Evolutionary conservation across 192 early-diverging fungal species (phyloP), one percentile per base, ranked within the genome.

Genomic region (Phycomyces blakesleeanus): DNA sequence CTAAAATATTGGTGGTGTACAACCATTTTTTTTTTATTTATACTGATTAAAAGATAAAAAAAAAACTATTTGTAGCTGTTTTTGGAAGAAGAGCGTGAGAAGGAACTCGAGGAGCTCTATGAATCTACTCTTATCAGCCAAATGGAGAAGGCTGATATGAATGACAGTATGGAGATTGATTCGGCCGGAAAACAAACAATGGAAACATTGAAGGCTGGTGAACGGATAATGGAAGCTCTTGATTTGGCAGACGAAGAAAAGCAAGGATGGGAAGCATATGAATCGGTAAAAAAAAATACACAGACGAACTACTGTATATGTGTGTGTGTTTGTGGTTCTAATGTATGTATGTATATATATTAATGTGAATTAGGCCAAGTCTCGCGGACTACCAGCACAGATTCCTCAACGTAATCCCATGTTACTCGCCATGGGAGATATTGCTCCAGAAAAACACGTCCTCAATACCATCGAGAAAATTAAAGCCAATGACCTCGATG

Each of bases 181-280:
- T 81, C 83, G n/a, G 91, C 95, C 1, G 90, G 91, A 11, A 91
- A 88, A 67, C 84, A 91, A 57, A 99, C 94, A 5, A 83, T 89
- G 75, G 95, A 94, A 72, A 93, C 95, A n/a, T 83, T 99, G 37
- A 95, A 97, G 66, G 90, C 97, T 12, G 95, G 94, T 65, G 97
- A 99, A 71, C 81, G 86, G 34, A 88, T 99, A 40, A 87, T 95
- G 66, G 95, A 95, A 64, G 93, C 97, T 8, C 77, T 99, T 51
- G 90, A 95, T 41, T 74, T 97, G 29, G 94, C 87, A 59, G 91
- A 93, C 63, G 85, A 90, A 59, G 93, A 97, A 63, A 83, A 82
- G 34, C 64, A 76, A 52, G 86, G 83, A 21, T 82, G 86, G 85
- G 76, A 78, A 39, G 85, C 75, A 20, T 89, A 86, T 64, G 82